Base-by-base conservation (phyloP, 306 rosid species). In the Corylus americana region DNA sequence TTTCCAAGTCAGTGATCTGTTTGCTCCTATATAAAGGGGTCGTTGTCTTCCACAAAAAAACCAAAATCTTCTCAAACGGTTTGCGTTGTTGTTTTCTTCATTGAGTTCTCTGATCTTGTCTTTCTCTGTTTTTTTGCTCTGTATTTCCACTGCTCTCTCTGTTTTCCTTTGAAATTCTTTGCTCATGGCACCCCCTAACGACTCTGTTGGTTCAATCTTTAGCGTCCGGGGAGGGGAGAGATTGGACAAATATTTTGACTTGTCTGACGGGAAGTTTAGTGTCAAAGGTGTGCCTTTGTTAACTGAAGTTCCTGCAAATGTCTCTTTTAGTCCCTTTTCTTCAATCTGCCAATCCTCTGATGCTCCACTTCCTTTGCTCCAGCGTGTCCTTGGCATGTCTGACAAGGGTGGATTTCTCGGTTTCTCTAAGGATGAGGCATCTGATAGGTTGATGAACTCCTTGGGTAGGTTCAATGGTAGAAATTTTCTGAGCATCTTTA, bases 331-430 rank as follows among this genome's bases (percentile, higher is more conserved):
- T 2, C 85, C 92, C n/a, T 94, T 88, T 62, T 83, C 87, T 59
- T 84, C 88, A 4, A 11, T 83, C n/a, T 77, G 62, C 70, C 78
- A 84, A 44, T 20, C 86, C 20, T 81, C 91, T 20, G 88, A 88
- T 12, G 95, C 89, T 3, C 92, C 97, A 68, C 62, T 79, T 74
- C 81, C 87, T 18, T 54, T 94, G 59, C 75, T 92, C 77, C 84
- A 87, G 11, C 84, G 88, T 6, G 93, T 91, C 62, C 80, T 42
- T 70, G 54, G 78, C 5, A 64, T 44, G 39, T 88, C 97, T 57
- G 89, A 83, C 86, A 89, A 79, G 84, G 94, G 97, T 8, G 97
- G 97, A 1, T 94, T 94, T 84, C 83, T 94, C 2, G 97, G 97
- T 13, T 92, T 94, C 80, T 55, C 57, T 29, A 78, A 79, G 44